Base-by-base conservation (phyloP, 1,139 yeast species). In the Yamadazyma siamensis region DNA sequence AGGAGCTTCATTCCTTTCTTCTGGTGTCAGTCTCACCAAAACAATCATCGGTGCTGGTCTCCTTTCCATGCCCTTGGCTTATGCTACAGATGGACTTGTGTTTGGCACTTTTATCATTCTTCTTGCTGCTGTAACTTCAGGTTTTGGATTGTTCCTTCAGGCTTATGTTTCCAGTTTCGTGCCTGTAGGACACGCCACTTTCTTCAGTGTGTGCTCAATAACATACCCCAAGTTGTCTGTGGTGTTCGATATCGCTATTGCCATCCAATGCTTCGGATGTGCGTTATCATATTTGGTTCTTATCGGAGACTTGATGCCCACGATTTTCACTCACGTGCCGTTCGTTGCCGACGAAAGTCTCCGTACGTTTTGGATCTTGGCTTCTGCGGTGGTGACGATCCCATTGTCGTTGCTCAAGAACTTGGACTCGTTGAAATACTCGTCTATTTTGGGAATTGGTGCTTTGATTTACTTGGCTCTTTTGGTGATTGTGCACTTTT, bases 1-100 rank as follows among this genome's bases (percentile, higher is more conserved):
- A 18, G 58, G 56, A 10, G 63, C 64, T 9, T 52, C 64, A n/a
- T 44, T 54, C 13, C 44, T 61, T 5, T 77, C 83, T 2, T 77
- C 84, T 1, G 54, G 71, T 16, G 57, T 81, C 25, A 80, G 80
- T 45, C 61, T 84, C 33, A 65, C 78, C 34, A 83, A 83, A 52
- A 83, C 91, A 6, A 80, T 83, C 34, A 70, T 81, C 12, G 95
- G 97, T 3, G 96, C 98, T 0, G 98, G 98, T 0, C 73, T 91
- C 44, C 72, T 91, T 34, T 95, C 96, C 11, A 81, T 94, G 66
- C 97, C 98, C 1, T 81, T 75, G 48, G 95, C 96, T 0, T 82
- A 85, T 54, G 70, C 78, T 33, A 77, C 89, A n/a, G 94, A 89
- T 52, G 96, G 96, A 2, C 55, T 88, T 3, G 43, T 80, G 2